These are phyloP conservation scores for Sphaerulina musiva DNA, from an alignment of 2,329 filamentous ascomycete species.

Conservation along the genomic window DNA sequence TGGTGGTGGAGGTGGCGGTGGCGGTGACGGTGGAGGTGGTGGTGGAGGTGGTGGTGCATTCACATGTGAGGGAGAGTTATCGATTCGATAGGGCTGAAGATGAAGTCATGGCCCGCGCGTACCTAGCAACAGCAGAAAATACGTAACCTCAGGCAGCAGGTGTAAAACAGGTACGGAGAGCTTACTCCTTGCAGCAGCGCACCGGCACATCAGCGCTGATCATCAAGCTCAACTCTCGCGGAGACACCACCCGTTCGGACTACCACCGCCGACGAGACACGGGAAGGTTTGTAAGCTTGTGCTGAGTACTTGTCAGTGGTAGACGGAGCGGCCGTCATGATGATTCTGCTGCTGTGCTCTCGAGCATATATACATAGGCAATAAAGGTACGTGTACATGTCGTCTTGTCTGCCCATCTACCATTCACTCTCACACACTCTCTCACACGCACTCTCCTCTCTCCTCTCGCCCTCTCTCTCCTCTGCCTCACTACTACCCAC, in stretches of 20 bases:
- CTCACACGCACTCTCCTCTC: too few relatives aligned
- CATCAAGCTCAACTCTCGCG: not conserved
- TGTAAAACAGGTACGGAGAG: not conserved
- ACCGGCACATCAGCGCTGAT: not conserved
- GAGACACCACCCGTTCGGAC: not conserved
- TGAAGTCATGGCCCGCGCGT: too few relatives aligned
- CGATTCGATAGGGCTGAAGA: too few relatives aligned
- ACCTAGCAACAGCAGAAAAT: too few relatives aligned
- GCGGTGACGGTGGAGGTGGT: not conserved
- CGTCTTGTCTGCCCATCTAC: too few relatives aligned
- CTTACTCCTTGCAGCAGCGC: not conserved
- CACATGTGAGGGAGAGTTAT: too few relatives aligned
- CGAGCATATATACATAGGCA: not conserved
- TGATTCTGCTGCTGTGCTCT: not conserved
- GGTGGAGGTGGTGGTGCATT: too few relatives aligned
- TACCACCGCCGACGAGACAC: not conserved
- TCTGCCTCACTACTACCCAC: not conserved
- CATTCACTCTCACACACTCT: too few relatives aligned
- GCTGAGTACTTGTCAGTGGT: not conserved
- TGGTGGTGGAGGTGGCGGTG: not conserved
- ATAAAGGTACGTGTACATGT: too few relatives aligned
- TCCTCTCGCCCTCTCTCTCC: not conserved
- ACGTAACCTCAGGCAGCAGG: too few relatives aligned
- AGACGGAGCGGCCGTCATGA: too few relatives aligned
- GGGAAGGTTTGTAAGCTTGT: conserved; percentile 1